A percentile compares a stretch with the other conserved stretches of the same genome.
Evolutionary conservation across 345 rosid genomes (phyloP).

Genomic region (Clarkia xantiana): DNA sequence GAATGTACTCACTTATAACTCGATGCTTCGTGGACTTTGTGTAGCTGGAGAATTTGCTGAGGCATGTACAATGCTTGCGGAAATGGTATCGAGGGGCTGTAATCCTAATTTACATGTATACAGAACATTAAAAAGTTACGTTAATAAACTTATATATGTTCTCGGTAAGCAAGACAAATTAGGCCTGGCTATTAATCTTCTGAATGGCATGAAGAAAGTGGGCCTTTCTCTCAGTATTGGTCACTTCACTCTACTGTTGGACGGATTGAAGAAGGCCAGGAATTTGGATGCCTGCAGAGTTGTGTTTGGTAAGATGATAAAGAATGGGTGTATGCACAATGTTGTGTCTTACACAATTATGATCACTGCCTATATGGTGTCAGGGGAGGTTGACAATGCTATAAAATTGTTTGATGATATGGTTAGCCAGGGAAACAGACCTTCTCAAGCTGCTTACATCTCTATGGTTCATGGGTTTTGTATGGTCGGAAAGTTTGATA

Average conservation of each 20-base stretch:
- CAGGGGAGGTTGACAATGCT: conserved; percentile 61
- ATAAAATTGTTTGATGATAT: conserved; percentile 48
- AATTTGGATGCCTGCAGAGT: conserved; percentile 69
- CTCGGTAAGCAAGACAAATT: conserved; percentile 77
- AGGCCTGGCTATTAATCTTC: conserved; percentile 52
- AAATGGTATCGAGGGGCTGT: conserved; percentile 80
- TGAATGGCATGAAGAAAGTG: conserved; percentile 71
- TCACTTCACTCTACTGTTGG: conserved; percentile 77
- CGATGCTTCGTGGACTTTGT: conserved; percentile 78
- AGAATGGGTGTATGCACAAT: conserved; percentile 50
- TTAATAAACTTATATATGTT: conserved; percentile 25
- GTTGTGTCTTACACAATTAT: conserved; percentile 77
- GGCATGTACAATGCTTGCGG: conserved; percentile 58
- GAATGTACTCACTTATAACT: conserved; percentile 69
- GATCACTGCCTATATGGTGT: conserved; percentile 59
- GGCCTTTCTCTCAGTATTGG: conserved; percentile 49
- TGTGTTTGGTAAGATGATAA: conserved; percentile 61
- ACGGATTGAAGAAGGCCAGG: conserved; percentile 77
- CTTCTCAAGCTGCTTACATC: conserved; percentile 69
- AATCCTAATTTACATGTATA: conserved; percentile 75
- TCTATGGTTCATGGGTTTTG: conserved; percentile 80
- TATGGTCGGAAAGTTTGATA: conserved; percentile 50
- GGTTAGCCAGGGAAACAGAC: conserved; percentile 47
- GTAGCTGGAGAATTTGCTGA: conserved; percentile 53
- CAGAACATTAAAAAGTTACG: conserved; percentile 57